phyloP scores from a whole-genome alignment of 1,284 basidiomycete species.

The Boletus smithii region DNA sequence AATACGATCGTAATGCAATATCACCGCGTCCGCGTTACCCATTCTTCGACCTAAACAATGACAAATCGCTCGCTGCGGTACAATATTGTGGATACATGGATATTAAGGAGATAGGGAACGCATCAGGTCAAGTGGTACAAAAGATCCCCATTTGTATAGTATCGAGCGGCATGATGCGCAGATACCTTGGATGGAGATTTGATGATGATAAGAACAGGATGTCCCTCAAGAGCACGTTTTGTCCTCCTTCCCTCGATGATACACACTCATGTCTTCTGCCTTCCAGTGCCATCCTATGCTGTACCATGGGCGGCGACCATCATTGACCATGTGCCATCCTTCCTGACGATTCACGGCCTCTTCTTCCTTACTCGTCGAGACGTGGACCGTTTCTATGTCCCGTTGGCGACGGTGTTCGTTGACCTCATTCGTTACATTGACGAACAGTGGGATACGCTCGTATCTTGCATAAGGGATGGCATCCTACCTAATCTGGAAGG shows the following conservation, averaged over 20 bases:
- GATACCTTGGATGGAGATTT: too few relatives aligned
- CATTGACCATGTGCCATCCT: slow-evolving; percentile 16
- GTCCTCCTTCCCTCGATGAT: too few relatives aligned
- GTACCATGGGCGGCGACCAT: slow-evolving; percentile 18
- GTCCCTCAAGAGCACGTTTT: too few relatives aligned
- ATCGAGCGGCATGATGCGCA: slow-evolving; percentile 8
- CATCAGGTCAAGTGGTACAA: slow-evolving; percentile 11
- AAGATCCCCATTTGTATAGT: slow-evolving; percentile 12
- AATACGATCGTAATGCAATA: too few relatives aligned
- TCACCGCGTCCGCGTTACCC: too few relatives aligned
- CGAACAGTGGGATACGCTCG: slow-evolving; percentile 21
- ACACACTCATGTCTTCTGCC: neutral
- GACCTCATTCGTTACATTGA: slow-evolving; percentile 19
- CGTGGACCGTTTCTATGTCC: slow-evolving; percentile 2
- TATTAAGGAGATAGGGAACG: slow-evolving; percentile 11
- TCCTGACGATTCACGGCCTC: slow-evolving; percentile 22
- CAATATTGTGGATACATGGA: slow-evolving; percentile 7
- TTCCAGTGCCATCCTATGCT: slow-evolving; percentile 16
- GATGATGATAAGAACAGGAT: too few relatives aligned
- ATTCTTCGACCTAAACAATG: too few relatives aligned
- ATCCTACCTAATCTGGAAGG: slow-evolving; percentile 17
- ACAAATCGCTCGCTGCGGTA: too few relatives aligned
- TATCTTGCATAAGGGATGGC: slow-evolving; percentile 18
- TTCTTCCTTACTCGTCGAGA: slow-evolving; percentile 14
- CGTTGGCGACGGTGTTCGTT: slow-evolving; percentile 10